Percentiles rank a stretch among this genome's conserved stretches.
Conservation (phyloP, 257 asterid species). For the Solanum lignicaule region DNA sequence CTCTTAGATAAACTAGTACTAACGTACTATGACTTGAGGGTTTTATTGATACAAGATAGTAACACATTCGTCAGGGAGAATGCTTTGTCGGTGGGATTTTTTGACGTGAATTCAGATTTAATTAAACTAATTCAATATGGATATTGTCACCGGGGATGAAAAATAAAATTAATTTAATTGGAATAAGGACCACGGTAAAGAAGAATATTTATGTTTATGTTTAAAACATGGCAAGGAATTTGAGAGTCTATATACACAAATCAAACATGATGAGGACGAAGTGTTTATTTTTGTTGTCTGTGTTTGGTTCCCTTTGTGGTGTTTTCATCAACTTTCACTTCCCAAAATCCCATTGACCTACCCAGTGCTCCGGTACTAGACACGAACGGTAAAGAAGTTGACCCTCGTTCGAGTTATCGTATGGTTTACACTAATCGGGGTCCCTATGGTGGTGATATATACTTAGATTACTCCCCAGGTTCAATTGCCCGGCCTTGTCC, state of each 20-base stretch:
- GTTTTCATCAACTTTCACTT: background rate
- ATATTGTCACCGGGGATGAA: fast-evolving
- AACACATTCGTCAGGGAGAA: no score
- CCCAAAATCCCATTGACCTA: background rate
- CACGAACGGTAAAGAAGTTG: background rate
- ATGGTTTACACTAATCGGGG: background rate
- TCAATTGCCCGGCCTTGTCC: background rate
- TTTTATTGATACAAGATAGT: no score
- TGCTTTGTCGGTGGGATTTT: no score
- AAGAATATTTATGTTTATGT: background rate
- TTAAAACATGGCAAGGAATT: background rate
- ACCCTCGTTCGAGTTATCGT: background rate
- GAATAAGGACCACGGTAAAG: background rate
- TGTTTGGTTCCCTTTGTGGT: background rate
- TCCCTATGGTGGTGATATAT: background rate
- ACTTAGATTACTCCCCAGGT: background rate
- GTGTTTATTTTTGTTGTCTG: background rate
- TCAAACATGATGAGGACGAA: background rate
- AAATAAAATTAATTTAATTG: no score
- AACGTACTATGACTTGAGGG: no score
- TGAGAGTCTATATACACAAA: background rate
- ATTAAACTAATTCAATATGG: no score
- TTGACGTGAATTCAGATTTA: fast-evolving
- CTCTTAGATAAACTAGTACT: no score
- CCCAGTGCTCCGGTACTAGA: background rate